Conservation (phyloP, 148 eudicot species). For the Rhododendron vialii region DNA sequence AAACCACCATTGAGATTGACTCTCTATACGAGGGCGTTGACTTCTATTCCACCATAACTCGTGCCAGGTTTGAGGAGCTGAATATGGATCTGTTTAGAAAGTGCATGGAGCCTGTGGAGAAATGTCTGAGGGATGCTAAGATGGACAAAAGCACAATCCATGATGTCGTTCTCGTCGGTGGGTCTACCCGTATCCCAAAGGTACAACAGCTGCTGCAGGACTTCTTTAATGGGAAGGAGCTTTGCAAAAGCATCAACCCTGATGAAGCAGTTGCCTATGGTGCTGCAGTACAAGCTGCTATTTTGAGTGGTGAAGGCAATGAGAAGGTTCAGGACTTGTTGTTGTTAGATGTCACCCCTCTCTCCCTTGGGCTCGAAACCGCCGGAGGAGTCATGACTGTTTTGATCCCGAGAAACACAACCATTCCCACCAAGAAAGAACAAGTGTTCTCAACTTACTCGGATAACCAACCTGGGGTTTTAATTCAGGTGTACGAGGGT, state of each 20-base stretch:
- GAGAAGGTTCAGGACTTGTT: slow-evolving; percentile 15
- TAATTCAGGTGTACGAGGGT: slow-evolving; percentile 14
- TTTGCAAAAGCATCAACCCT: slow-evolving; percentile 13
- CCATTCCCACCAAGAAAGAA: slow-evolving; percentile 12
- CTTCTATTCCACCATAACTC: slow-evolving; percentile 9
- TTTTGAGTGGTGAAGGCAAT: slow-evolving; percentile 10
- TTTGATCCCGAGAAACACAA: slow-evolving; percentile 9
- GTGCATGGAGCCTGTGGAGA: slow-evolving; percentile 14
- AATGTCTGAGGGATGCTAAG: slow-evolving; percentile 9
- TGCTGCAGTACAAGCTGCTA: slow-evolving; percentile 4
- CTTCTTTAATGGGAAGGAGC: slow-evolving; percentile 13
- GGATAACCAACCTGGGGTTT: slow-evolving; percentile 13
- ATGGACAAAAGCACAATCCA: slow-evolving; percentile 5
- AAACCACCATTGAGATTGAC: slow-evolving; percentile 6
- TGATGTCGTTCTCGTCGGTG: slow-evolving; percentile 1
- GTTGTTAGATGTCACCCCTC: slow-evolving; percentile 10
- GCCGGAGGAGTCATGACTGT: slow-evolving; percentile 11
- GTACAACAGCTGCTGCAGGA: slow-evolving; percentile 14
- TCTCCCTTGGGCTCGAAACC: background rate
- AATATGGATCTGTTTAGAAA: slow-evolving; percentile 8
- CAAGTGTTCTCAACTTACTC: slow-evolving; percentile 13
- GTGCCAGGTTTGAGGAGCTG: slow-evolving; percentile 4
- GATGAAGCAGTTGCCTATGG: slow-evolving; percentile 16
- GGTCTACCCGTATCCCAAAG: slow-evolving; percentile 7
- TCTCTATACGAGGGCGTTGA: slow-evolving; percentile 8